Conservation (phyloP, 495 filamentous ascomycete genomes). For the Durotheca rogersii region DNA sequence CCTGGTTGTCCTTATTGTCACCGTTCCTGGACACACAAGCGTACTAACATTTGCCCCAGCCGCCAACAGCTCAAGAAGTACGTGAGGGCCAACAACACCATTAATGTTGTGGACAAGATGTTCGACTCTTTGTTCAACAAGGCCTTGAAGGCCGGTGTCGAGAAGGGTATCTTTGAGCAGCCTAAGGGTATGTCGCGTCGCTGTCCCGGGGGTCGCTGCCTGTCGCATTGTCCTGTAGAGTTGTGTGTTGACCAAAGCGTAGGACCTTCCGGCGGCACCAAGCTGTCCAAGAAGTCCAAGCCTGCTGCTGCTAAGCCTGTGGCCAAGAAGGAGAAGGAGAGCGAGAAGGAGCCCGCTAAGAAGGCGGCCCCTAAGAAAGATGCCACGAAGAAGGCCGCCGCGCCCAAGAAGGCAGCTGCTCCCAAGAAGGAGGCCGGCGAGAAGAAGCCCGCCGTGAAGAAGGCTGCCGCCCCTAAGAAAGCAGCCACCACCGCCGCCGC, state of each 20-base stretch:
- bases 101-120: constrained; percentile 65
- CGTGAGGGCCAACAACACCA: constrained; percentile 91
- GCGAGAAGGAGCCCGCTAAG: constrained; percentile 49
- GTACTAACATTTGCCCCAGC: no score
- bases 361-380: constrained; percentile 41
- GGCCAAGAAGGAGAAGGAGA: constrained; percentile 48
- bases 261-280: constrained; percentile 93
- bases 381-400: constrained; percentile 43
- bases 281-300: constrained; percentile 86
- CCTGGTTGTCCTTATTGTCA: constrained; percentile 37
- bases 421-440: constrained; percentile 50
- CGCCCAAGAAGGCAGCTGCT: constrained; percentile 45
- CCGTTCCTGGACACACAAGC: no score
- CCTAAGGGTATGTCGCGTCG: constrained; percentile 82
- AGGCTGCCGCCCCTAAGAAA: constrained; percentile 56
- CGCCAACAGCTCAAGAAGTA: constrained; percentile 98
- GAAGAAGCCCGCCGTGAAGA: constrained; percentile 54
- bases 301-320: constrained; percentile 46
- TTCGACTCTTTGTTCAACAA: constrained; percentile 95
- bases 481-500: constrained; percentile 45
- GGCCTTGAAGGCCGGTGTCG: constrained; percentile 84
- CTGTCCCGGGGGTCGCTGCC: background rate
- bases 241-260: constrained; percentile 23
- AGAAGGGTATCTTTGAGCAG: constrained; percentile 84
- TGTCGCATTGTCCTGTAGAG: background rate